Evolutionary conservation across 169 alveolate species (phyloP).

Genomic region (Cryptosporidium bovis): DNA sequence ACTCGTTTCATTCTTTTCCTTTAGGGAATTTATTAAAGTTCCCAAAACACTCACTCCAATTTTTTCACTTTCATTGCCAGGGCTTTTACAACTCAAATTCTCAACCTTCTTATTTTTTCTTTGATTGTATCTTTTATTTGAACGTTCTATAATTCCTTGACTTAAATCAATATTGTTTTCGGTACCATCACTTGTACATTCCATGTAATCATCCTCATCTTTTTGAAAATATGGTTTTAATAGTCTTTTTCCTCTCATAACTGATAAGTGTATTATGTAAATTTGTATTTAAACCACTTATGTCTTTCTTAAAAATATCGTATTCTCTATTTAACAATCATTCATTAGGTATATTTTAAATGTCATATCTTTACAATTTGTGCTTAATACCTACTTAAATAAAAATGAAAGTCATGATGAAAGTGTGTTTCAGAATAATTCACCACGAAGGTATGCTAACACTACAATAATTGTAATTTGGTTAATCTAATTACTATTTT

Average conservation of each 20-base stretch:
- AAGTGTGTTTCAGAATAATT: too few species aligned
- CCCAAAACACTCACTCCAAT: slow-evolving; percentile 20
- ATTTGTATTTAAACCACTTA: not conserved
- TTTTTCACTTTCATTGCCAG: not conserved
- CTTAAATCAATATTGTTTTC: not conserved
- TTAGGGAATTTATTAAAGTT: not conserved
- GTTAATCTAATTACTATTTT: not conserved
- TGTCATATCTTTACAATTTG: too few species aligned
- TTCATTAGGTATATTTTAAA: too few species aligned
- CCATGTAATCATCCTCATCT: not conserved
- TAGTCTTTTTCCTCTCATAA: slow-evolving; percentile 7
- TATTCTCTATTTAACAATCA: too few species aligned
- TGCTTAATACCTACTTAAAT: too few species aligned
- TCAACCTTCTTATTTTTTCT: not conserved
- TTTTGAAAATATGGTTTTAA: slow-evolving; percentile 2
- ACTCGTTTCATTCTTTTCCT: too few species aligned
- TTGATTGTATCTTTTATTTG: not conserved
- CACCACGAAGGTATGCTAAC: too few species aligned
- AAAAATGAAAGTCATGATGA: too few species aligned
- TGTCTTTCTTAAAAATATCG: not conserved
- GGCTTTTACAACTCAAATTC: not conserved
- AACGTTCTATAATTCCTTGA: not conserved
- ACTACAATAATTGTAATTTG: too few species aligned
- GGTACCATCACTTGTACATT: not conserved
- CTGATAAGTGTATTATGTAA: not conserved